These are phyloP conservation scores for Acer saccharum DNA, from an alignment of 345 rosid species.

Conservation along the genomic window DNA sequence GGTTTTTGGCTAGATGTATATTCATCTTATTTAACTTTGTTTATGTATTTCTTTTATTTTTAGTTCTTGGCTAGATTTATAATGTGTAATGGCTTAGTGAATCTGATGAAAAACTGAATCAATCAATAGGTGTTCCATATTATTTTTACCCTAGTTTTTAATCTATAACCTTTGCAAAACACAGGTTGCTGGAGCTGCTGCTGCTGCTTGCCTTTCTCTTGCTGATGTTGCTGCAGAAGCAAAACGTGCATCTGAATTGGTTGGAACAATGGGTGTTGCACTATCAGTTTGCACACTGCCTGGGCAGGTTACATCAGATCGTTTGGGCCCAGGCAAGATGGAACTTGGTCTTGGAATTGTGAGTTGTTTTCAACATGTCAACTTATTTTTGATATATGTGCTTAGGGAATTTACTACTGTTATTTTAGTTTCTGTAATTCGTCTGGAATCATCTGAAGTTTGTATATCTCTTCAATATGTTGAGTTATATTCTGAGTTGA, in stretches of 20 bases:
- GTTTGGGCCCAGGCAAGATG: conserved; percentile 87
- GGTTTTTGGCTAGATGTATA: neutral
- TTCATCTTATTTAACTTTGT: neutral
- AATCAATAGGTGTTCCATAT: neutral
- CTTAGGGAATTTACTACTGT: neutral
- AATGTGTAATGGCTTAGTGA: neutral
- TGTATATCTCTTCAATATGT: neutral
- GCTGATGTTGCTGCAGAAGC: conserved; percentile 80
- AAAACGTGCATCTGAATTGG: conserved; percentile 73
- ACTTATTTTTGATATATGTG: neutral
- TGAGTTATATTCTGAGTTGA: conserved; percentile 13
- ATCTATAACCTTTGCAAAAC: conserved; percentile 30
- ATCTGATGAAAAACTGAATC: neutral
- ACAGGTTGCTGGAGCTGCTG: conserved; percentile 97
- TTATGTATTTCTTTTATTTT: neutral
- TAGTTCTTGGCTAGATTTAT: neutral
- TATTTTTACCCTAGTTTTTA: conserved; percentile 11
- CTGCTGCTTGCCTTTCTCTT: conserved; percentile 82
- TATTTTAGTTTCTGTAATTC: neutral
- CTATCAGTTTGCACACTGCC: conserved; percentile 90
- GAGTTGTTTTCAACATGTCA: conserved; percentile 35
- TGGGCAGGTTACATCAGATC: conserved; percentile 86
- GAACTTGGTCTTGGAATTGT: conserved; percentile 99
- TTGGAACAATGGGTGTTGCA: conserved; percentile 96
- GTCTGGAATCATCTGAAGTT: neutral